phyloP scores from a whole-genome alignment of 176 grass and related monocot genomes.

The Carex parvula region DNA sequence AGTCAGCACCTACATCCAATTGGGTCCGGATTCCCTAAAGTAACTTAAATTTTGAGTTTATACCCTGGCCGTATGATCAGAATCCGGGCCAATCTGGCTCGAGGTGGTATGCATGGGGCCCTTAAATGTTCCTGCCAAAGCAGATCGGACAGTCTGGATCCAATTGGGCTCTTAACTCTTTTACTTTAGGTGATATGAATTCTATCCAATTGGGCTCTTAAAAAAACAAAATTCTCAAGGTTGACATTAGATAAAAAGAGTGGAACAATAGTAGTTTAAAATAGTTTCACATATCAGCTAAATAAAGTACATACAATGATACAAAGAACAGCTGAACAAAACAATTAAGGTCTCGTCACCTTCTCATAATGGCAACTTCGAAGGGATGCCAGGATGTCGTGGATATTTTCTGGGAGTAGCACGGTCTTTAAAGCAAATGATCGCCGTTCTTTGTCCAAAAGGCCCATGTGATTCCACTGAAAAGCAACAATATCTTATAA shows the following conservation, averaged over 20 bases:
- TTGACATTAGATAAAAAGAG: background rate
- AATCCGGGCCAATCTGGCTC: too few relatives aligned
- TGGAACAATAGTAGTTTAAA: background rate
- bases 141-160: too few relatives aligned
- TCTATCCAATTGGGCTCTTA: background rate
- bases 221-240: background rate
- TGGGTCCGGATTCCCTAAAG: background rate
- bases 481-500: background rate
- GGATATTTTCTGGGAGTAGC: conserved; percentile 69
- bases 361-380: conserved; percentile 46
- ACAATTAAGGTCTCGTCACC: background rate
- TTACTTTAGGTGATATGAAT: too few relatives aligned
- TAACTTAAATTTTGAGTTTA: too few relatives aligned
- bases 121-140: too few relatives aligned
- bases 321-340: conserved; percentile 2
- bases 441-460: conserved; percentile 66
- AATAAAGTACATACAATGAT: background rate
- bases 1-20: background rate
- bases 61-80: too few relatives aligned
- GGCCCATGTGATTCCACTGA: conserved; percentile 78
- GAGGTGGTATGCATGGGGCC: too few relatives aligned
- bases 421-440: conserved; percentile 58
- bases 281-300: background rate
- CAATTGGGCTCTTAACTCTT: too few relatives aligned
- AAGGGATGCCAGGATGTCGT: conserved; percentile 62